Conservation (phyloP, 192 early-diverging fungal genomes). For the Spizellomyces punctatus region DNA sequence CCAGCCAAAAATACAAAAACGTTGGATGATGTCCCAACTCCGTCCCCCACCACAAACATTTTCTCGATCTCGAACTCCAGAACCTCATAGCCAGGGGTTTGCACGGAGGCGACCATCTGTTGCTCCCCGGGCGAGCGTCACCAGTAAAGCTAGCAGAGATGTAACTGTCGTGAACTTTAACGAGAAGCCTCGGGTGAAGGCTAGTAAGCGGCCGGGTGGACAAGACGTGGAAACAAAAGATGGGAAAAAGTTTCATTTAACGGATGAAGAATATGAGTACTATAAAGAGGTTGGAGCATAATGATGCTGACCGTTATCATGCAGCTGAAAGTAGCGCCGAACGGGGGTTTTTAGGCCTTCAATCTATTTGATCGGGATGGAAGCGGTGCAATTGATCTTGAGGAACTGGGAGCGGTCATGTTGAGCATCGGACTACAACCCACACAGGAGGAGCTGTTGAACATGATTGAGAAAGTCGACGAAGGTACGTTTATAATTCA, state of each 20-base stretch:
- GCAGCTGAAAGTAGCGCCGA: neutral
- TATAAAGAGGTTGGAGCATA: slow-evolving; percentile 17
- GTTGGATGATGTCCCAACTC: no score
- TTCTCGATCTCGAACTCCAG: no score
- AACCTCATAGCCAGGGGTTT: no score
- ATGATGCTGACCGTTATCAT: no score
- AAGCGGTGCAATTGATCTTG: slow-evolving; percentile 46
- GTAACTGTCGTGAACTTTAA: no score
- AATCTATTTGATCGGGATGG: slow-evolving; percentile 48
- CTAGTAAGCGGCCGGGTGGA: neutral
- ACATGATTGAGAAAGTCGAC: slow-evolving; percentile 49
- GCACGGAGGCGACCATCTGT: no score
- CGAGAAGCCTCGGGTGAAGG: neutral
- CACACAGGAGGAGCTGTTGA: slow-evolving; percentile 36
- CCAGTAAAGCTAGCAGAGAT: no score
- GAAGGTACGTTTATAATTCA: slow-evolving; percentile 34
- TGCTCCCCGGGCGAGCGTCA: no score
- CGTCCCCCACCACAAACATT: no score
- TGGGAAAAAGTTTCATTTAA: neutral
- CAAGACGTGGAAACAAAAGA: neutral
- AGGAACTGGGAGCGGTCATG: slow-evolving; percentile 48
- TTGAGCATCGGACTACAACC: slow-evolving; percentile 31
- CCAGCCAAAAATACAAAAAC: no score
- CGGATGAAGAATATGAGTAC: slow-evolving; percentile 36
- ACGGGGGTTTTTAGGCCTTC: slow-evolving; percentile 37